phyloP scores from a whole-genome alignment of 225 moss, liverwort and hornwort species.

The Antitrichia curtipendula region DNA sequence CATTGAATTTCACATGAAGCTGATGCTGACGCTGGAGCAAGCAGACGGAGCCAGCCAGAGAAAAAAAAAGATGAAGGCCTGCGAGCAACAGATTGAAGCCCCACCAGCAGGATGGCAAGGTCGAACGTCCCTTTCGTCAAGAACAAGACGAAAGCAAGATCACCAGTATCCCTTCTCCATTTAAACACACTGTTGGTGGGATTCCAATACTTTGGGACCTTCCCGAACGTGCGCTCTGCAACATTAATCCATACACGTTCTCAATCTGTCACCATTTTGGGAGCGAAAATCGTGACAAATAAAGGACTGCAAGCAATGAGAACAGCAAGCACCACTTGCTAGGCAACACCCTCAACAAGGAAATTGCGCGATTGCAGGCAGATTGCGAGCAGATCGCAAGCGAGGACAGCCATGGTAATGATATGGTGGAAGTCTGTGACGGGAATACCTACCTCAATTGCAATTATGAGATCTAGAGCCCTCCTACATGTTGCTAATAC shows the following conservation, averaged over 20 bases:
- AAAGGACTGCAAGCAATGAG: neutral
- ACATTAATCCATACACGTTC: neutral
- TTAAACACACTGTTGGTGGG: neutral
- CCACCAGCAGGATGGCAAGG: neutral
- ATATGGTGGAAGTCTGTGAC: too few relatives aligned
- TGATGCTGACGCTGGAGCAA: neutral
- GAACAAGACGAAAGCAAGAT: neutral
- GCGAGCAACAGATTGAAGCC: too few relatives aligned
- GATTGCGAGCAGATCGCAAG: too few relatives aligned
- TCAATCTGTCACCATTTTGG: neutral
- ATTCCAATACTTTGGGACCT: neutral
- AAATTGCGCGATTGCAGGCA: neutral
- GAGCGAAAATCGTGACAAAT: neutral
- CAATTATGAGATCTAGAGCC: too few relatives aligned
- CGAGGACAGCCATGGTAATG: too few relatives aligned
- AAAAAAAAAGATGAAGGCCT: too few relatives aligned
- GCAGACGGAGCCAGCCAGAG: neutral
- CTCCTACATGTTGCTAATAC: too few relatives aligned
- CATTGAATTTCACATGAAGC: neutral
- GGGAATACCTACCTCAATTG: too few relatives aligned
- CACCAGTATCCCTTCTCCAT: neutral
- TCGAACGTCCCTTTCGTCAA: neutral
- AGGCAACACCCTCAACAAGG: neutral
- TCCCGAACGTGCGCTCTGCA: neutral
- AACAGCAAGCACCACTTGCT: neutral